These are phyloP conservation scores for Paraurostyla sp. DNA, from an alignment of 73 alveolate genomes.

Conservation along the genomic window DNA sequence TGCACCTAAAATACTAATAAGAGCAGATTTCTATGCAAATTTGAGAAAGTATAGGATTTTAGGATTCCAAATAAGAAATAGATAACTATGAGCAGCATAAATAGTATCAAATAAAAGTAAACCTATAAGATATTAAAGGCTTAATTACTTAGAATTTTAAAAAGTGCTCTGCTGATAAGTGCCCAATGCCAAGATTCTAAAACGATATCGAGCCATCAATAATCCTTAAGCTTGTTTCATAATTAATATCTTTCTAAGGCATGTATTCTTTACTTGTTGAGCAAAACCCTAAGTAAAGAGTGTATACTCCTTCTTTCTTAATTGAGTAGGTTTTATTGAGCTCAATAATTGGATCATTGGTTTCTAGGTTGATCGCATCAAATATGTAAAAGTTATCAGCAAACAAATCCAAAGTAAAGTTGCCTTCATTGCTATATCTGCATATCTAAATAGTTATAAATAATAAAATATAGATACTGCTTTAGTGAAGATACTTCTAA, in stretches of 20 bases:
- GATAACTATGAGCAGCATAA: background rate
- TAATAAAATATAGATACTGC: background rate
- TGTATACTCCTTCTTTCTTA: conserved; percentile 37
- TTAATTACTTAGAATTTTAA: background rate
- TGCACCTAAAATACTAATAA: background rate
- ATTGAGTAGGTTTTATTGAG: background rate
- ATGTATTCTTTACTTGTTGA: conserved; percentile 5
- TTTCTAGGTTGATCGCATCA: background rate
- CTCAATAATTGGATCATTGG: background rate
- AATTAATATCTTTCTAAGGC: background rate
- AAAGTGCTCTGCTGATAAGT: conserved; percentile 9
- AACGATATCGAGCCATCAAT: background rate
- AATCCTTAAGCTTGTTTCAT: conserved; percentile 2
- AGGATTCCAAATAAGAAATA: background rate
- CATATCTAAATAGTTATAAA: conserved; percentile 6
- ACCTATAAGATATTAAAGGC: background rate
- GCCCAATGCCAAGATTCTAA: background rate
- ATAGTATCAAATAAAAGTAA: background rate
- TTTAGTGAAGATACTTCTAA: background rate
- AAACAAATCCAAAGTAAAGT: conserved; percentile 19
- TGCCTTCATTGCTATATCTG: background rate
- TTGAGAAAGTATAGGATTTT: background rate
- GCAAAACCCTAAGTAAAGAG: background rate
- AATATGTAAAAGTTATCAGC: background rate
- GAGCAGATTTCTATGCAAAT: background rate